Conservation (phyloP, 1,284 basidiomycete species). For the Apiotrichum veenhuisii region DNA sequence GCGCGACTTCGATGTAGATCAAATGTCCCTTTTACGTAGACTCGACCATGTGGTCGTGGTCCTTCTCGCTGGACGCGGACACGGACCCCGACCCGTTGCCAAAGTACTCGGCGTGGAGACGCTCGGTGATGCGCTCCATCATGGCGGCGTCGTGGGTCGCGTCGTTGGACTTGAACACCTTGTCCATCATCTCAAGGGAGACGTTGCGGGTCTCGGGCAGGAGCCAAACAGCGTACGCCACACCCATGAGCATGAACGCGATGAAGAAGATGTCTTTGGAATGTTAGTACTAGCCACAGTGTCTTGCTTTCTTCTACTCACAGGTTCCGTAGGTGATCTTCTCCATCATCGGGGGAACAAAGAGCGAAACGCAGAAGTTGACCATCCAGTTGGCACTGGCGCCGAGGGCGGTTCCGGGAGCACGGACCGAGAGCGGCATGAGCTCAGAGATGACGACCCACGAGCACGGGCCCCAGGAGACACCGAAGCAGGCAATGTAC, state of each 20-base stretch:
- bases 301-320: neutral
- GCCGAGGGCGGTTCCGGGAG: constrained; percentile 18
- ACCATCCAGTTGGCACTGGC: constrained; percentile 26
- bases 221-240: constrained; percentile 22
- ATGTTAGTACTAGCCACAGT: neutral
- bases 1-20: too few relatives aligned
- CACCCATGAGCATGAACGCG: constrained; percentile 23
- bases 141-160: constrained; percentile 17
- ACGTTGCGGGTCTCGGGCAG: constrained; percentile 26
- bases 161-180: constrained; percentile 20
- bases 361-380: constrained; percentile 23
- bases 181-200: constrained; percentile 23
- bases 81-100: neutral
- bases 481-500: constrained; percentile 23
- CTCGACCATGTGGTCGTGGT: neutral
- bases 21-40: too few relatives aligned
- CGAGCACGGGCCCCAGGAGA: constrained; percentile 18
- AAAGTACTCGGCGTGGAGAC: constrained; percentile 13
- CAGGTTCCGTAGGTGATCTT: constrained; percentile 19
- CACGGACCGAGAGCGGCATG: constrained; percentile 21
- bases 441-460: constrained; percentile 27
- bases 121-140: constrained; percentile 15
- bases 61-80: neutral
- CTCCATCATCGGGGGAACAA: constrained; percentile 22
- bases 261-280: constrained; percentile 23